Base-by-base conservation (phyloP, 805 yeast species). In the Kurtzmaniella fragi region DNA sequence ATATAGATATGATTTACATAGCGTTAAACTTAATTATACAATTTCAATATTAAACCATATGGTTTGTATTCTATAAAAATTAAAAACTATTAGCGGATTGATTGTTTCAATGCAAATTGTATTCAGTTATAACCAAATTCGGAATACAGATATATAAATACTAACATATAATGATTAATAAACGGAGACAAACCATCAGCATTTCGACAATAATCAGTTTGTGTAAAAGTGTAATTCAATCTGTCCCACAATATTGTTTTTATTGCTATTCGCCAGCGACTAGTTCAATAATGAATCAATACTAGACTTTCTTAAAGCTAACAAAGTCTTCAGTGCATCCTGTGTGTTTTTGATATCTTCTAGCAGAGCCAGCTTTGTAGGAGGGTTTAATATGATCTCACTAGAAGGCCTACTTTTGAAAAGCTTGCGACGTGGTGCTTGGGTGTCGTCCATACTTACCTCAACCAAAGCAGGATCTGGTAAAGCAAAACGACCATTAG, bases 211-310 rank as follows among this genome's bases (percentile, higher is more conserved):
- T n/a, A n/a, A n/a, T n/a, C n/a, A n/a, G n/a, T n/a, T n/a, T n/a
- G n/a, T n/a, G n/a, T n/a, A n/a, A n/a, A n/a, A n/a, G n/a, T n/a
- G n/a, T n/a, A n/a, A n/a, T n/a, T n/a, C n/a, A n/a, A n/a, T n/a
- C n/a, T n/a, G n/a, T n/a, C n/a, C n/a, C n/a, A n/a, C n/a, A n/a
- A n/a, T n/a, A n/a, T 15, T 12, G 25, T 17, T n/a, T 8, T 20
- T 20, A 20, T 20, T 20, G 25, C 25, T 5, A 20, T 20, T 20
- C 25, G 25, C 25, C 25, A 20, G 25, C 25, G 13, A 17, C 34
- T 49, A 67, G 43, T 68, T 68, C 40, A 68, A 57, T 35, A 68
- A 58, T 40, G 57, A 60, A 34, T 67, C 71, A 32, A 67, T 68
- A 42, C 65, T 61, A 5, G 70, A 63, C 50, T 67, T 65, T 28